phyloP scores from a whole-genome alignment of 176 grass and related monocot species.

The bread wheat (Triticum aestivum) region IWGSC_CS_RefSeq_v2.1 NC_057805.1:49249785-49250284 shows the following conservation, averaged over 20 bases:
- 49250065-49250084: conserved; percentile 73
- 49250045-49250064: conserved; percentile 73
- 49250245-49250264: conserved; percentile 85
- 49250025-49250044: conserved; percentile 77
- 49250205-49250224: conserved; percentile 72
- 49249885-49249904: neutral
- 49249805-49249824: neutral
- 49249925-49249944: neutral
- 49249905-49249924: neutral
- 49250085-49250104: conserved; percentile 86
- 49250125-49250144: conserved; percentile 43
- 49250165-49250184: neutral
- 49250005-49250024: conserved; percentile 66
- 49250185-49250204: neutral
- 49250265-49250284: conserved; percentile 68
- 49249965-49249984: conserved; percentile 42
- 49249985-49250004: conserved; percentile 82
- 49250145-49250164: neutral
- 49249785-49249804: neutral
- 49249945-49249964: neutral
- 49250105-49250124: conserved; percentile 89
- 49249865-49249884: neutral
- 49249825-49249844: neutral
- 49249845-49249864: neutral
- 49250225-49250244: conserved; percentile 84